Percentiles rank a stretch among this genome's conserved stretches.
phyloP scores from a whole-genome alignment of 495 filamentous ascomycete genomes.

The Podospora appendiculata region DNA sequence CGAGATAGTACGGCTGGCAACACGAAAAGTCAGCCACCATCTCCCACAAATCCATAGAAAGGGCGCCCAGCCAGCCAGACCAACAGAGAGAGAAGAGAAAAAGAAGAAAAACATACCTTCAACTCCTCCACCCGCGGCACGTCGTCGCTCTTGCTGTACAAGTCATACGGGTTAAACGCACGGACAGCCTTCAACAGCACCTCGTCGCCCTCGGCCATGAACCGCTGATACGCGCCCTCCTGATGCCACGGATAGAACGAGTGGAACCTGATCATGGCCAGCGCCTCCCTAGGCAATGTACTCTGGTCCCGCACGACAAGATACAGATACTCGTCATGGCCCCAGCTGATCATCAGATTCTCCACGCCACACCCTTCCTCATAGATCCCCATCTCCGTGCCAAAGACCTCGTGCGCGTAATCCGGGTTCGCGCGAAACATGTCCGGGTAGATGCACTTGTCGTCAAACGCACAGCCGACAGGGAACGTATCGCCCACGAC shows the following conservation, averaged over 20 bases:
- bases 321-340: constrained; percentile 89
- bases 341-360: constrained; percentile 84
- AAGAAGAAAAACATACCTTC: constrained; percentile 39
- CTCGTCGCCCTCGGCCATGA: constrained; percentile 77
- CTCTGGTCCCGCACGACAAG: constrained; percentile 73
- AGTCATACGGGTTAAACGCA: constrained; percentile 85
- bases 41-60: not conserved
- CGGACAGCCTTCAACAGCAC: constrained; percentile 70
- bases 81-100: not conserved
- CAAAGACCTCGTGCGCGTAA: constrained; percentile 54
- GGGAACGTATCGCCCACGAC: constrained; percentile 90
- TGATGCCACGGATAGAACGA: constrained; percentile 88
- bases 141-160: constrained; percentile 88
- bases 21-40: not conserved
- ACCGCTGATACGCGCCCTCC: constrained; percentile 64
- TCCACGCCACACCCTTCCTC: constrained; percentile 66
- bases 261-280: constrained; percentile 88
- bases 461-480: constrained; percentile 76
- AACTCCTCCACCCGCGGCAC: constrained; percentile 65
- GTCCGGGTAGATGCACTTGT: constrained; percentile 68
- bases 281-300: constrained; percentile 65
- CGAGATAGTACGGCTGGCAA: constrained; percentile 66
- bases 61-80: no score
- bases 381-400: constrained; percentile 72
- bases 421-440: constrained; percentile 71